phyloP scores from a whole-genome alignment of 106 monocot species.

The Dioscorea alata region DNA sequence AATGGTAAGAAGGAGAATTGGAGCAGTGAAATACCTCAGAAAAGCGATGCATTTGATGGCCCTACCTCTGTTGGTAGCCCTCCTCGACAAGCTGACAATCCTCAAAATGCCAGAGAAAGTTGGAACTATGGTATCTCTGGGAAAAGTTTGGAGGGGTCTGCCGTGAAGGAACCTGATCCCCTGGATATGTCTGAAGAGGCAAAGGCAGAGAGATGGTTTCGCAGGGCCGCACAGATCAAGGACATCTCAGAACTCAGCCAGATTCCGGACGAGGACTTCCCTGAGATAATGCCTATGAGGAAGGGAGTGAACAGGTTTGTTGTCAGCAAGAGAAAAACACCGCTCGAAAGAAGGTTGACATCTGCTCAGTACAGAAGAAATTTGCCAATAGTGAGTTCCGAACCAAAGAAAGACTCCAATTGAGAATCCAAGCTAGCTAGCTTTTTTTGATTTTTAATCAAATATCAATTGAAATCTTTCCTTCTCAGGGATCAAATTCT shows the following conservation, averaged over 20 bases:
- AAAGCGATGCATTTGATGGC: background rate
- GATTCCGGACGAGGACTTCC: constrained; percentile 97
- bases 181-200: constrained; percentile 99
- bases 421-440: background rate
- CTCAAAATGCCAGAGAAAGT: constrained; percentile 10
- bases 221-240: constrained; percentile 87
- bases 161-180: constrained; percentile 80
- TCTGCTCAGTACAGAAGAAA: constrained; percentile 84
- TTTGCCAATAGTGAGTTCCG: constrained; percentile 62
- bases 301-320: constrained; percentile 97
- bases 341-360: constrained; percentile 81
- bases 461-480: too few species aligned
- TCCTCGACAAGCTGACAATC: constrained; percentile 6
- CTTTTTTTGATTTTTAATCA: background rate
- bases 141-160: constrained; percentile 95
- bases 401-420: constrained; percentile 40
- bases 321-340: constrained; percentile 95
- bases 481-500: too few species aligned
- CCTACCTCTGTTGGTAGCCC: background rate
- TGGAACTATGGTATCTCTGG: constrained; percentile 26
- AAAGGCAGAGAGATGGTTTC: constrained; percentile 95
- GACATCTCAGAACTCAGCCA: constrained; percentile 90
- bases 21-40: constrained; percentile 4
- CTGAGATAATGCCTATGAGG: constrained; percentile 96
- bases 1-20: constrained; percentile 2